Evolutionary conservation across 2,329 filamentous ascomycete genomes (phyloP), one percentile per base, ranked within the genome.

Genomic region (Diaporthe vexans): DNA sequence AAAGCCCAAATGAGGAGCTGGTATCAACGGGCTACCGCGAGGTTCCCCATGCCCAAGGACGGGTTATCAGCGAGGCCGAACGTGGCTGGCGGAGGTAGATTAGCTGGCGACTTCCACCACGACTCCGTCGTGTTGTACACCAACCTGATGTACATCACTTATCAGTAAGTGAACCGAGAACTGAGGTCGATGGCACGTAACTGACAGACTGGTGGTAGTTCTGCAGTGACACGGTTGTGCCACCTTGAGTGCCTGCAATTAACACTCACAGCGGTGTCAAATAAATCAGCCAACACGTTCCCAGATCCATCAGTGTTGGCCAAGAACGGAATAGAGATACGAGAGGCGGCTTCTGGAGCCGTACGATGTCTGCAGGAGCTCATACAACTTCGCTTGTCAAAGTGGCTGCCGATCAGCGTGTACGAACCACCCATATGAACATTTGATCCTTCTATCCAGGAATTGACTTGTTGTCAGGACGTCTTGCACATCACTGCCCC

Each of bases 91-190:
- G 17, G 35, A 5, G 17, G 21, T 40, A 43, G 21, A 11, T 29
- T 48, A 10, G 77, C 76, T 37, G 81, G 78, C 37, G 81, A 82
- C 72, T 82, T 79, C 58, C 79, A 82, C 29, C 82, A 86, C 71
- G 83, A 86, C 72, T 86, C 85, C 0, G 81, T 85, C 15, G 83
- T 85, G 13, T 72, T 86, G 48, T 87, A 87, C 78, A 86, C 84
- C 5, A 86, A 86, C 56, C 77, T 88, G 76, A 85, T 88, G 78
- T 87, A 86, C 74, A 88, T 88, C 84, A 87, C 87, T 73, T 88
- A 88, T 75, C 83, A 88, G 85, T 89, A 81, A 77, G 86, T 80
- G 1, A 48, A 58, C 11, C 72, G 21, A 33, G 6, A 48, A 26
- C 10, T 51, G 19, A 7, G 11, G 11, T 21, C n/a, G 19, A 52